These are phyloP conservation scores for Mycena metata DNA, from an alignment of 768 basidiomycete genomes.

Conservation along the genomic window DNA sequence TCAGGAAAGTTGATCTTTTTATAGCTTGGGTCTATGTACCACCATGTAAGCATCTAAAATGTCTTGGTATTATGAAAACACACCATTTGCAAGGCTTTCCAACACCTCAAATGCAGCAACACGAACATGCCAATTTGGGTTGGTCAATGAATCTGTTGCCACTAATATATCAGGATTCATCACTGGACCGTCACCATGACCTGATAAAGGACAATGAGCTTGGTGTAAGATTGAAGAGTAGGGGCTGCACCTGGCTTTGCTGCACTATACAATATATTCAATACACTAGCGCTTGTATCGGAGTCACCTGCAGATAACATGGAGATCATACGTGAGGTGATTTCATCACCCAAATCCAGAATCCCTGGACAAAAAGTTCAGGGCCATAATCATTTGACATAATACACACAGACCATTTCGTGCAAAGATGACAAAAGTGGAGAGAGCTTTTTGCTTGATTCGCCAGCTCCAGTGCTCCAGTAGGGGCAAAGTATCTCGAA, in stretches of 20 bases:
- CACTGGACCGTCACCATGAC: not conserved
- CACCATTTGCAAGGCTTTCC: not conserved
- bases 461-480: not conserved
- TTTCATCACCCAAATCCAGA: not conserved
- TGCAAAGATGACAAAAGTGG: not conserved
- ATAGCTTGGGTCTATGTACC: not conserved
- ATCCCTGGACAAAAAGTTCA: not conserved
- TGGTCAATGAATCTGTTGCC: not conserved
- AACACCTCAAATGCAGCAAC: constrained; percentile 1
- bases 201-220: not conserved
- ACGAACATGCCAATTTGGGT: constrained; percentile 3
- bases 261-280: constrained; percentile 10
- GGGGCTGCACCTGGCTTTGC: not conserved
- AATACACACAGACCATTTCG: not conserved
- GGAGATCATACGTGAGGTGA: not conserved
- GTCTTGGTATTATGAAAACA: not conserved
- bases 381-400: not conserved
- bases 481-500: not conserved
- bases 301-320: constrained; percentile 9
- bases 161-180: not conserved
- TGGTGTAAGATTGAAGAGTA: not conserved
- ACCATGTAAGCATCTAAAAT: not conserved
- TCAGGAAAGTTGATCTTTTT: not conserved
- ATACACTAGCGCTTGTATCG: not conserved
- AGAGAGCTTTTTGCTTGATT: not conserved